Conservation (phyloP, 768 basidiomycete genomes). For the Leccinum sublutescens region DNA sequence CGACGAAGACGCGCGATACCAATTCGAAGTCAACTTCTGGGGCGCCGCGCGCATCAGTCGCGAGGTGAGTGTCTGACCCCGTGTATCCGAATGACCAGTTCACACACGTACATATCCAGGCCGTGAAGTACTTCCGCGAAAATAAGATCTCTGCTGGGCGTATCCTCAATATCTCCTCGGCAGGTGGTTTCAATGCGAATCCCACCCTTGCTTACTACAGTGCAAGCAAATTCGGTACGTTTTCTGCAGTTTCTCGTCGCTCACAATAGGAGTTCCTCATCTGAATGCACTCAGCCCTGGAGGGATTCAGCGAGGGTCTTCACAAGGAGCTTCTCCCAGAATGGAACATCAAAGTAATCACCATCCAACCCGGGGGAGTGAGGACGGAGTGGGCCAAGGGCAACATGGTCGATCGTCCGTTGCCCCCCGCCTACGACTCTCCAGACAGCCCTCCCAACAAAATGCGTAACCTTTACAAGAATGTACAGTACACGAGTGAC, state of each 20-base stretch:
- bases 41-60: constrained; percentile 24
- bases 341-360: constrained; percentile 29
- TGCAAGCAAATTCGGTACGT: constrained; percentile 26
- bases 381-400: constrained; percentile 22
- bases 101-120: constrained; percentile 2
- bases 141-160: constrained; percentile 24
- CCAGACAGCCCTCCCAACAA: constrained; percentile 17
- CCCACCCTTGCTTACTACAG: constrained; percentile 20
- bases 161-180: constrained; percentile 23
- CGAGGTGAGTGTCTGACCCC: constrained; percentile 13
- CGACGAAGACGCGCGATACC: constrained; percentile 25
- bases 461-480: constrained; percentile 11
- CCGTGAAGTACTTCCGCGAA: constrained; percentile 32
- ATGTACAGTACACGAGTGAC: not conserved
- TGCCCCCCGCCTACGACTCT: constrained; percentile 16
- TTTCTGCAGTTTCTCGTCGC: not conserved
- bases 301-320: constrained; percentile 26
- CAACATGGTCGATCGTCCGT: constrained; percentile 13
- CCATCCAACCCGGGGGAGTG: constrained; percentile 21
- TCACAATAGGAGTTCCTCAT: too few species aligned
- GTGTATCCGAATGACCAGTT: not conserved
- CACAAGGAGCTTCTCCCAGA: constrained; percentile 23
- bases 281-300: constrained; percentile 16
- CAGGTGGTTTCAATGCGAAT: constrained; percentile 15
- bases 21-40: constrained; percentile 37